A percentile compares a stretch with the other conserved stretches of the same genome.
phyloP scores from a whole-genome alignment of 768 basidiomycete species.

The Hirschioporus abietinus region DNA sequence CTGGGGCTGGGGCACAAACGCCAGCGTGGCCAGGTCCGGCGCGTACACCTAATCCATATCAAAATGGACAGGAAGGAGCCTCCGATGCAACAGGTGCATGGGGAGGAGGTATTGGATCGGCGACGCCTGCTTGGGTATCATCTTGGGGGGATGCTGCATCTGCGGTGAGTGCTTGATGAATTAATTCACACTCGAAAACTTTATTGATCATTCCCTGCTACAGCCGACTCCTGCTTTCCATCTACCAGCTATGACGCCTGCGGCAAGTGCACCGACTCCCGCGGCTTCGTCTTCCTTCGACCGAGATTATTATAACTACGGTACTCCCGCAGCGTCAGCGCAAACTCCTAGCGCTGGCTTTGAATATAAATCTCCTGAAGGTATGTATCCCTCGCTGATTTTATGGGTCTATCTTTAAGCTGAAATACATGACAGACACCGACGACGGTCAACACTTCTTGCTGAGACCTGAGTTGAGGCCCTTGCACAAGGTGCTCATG shows the following conservation, averaged over 20 bases:
- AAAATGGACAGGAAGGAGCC: conserved; percentile 25
- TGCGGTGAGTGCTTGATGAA: not conserved
- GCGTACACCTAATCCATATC: conserved; percentile 26
- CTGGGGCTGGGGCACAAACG: conserved; percentile 17
- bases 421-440: conserved; percentile 23
- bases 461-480: not conserved
- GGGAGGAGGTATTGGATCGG: conserved; percentile 27
- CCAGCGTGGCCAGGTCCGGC: conserved; percentile 17
- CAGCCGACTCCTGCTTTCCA: conserved; percentile 11
- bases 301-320: conserved; percentile 15
- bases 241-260: conserved; percentile 14
- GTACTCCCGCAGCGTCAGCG: conserved; percentile 9
- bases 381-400: not conserved
- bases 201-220: conserved; percentile 23
- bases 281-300: conserved; percentile 35
- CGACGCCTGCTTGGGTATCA: conserved; percentile 15
- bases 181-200: conserved; percentile 7
- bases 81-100: conserved; percentile 20
- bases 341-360: conserved; percentile 10
- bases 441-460: not conserved
- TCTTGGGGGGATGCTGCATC: conserved; percentile 17
- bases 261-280: conserved; percentile 23
- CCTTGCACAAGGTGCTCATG: conserved; percentile 17
- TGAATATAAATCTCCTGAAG: not conserved
- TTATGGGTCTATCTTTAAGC: conserved; percentile 33